Percentiles rank a stretch among this genome's conserved stretches.
Conservation (phyloP, 2,329 filamentous ascomycete species). For the Cladosporium sp. region DNA sequence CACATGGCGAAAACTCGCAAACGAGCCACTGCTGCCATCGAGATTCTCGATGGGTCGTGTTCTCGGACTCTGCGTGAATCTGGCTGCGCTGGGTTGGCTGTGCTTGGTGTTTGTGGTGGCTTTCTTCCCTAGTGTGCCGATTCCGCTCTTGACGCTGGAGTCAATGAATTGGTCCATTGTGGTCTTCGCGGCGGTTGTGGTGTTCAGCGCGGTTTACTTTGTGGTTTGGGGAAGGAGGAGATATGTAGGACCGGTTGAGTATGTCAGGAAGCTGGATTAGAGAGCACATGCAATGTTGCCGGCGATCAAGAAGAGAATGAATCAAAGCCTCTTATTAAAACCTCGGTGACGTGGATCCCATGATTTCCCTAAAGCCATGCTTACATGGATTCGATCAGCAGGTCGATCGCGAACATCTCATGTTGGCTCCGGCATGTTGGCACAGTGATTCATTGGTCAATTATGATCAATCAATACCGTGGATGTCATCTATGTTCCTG, state of each 20-base stretch:
- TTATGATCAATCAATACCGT: too few relatives aligned
- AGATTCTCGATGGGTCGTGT: slow-evolving; percentile 13
- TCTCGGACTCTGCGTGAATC: slow-evolving; percentile 23
- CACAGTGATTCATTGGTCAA: too few relatives aligned
- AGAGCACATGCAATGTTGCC: too few relatives aligned
- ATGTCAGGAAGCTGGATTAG: slow-evolving; percentile 6
- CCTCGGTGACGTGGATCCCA: too few relatives aligned
- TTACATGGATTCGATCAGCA: too few relatives aligned
- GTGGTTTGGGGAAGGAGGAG: slow-evolving; percentile 21
- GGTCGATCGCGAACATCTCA: too few relatives aligned
- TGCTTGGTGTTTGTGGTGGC: slow-evolving; percentile 29
- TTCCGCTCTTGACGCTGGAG: slow-evolving; percentile 18
- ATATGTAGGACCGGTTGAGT: slow-evolving; percentile 27
- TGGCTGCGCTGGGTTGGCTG: slow-evolving; percentile 28
- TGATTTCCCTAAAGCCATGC: too few relatives aligned
- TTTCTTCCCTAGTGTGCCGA: slow-evolving; percentile 28
- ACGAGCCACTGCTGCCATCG: slow-evolving; percentile 16
- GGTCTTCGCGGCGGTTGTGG: slow-evolving; percentile 23
- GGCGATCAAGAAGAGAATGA: too few relatives aligned
- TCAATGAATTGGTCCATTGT: slow-evolving; percentile 32
- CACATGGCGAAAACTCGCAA: slow-evolving; percentile 13
- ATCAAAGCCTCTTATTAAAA: too few relatives aligned
- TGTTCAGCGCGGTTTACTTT: slow-evolving; percentile 25
- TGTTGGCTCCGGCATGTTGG: too few relatives aligned
- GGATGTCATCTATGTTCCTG: background rate